phyloP scores from a whole-genome alignment of 177 flowering plant species.

The Vitis hybrid region DNA sequence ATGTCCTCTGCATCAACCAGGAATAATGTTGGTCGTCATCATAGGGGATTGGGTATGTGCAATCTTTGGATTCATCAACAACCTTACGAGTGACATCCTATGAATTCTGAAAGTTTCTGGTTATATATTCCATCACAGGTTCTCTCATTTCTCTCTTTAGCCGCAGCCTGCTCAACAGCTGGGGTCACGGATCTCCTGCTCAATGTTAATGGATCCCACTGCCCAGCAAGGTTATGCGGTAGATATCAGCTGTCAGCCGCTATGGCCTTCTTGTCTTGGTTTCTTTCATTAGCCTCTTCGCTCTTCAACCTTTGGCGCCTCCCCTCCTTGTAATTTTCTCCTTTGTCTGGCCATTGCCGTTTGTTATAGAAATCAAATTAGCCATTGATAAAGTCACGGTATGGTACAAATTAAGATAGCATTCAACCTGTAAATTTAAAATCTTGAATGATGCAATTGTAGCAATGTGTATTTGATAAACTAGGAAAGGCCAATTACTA shows the following conservation, averaged over 20 bases:
- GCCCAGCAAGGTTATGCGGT: conserved; percentile 49
- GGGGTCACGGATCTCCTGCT: conserved; percentile 53
- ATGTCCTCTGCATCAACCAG: conserved; percentile 44
- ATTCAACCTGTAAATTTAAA: too few species aligned
- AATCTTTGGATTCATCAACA: background rate
- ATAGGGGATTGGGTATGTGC: conserved; percentile 68
- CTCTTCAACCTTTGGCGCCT: conserved; percentile 79
- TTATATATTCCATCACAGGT: conserved; percentile 31
- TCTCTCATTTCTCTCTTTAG: conserved; percentile 58
- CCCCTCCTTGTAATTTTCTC: conserved; percentile 32
- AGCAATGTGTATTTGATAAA: too few species aligned
- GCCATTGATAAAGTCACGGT: too few species aligned
- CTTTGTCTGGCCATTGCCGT: background rate
- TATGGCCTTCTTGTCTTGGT: conserved; percentile 86
- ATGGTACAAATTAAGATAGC: too few species aligned
- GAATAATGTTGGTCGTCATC: conserved; percentile 39
- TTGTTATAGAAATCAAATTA: background rate
- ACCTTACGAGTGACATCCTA: background rate
- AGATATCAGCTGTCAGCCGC: conserved; percentile 74
- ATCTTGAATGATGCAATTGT: too few species aligned
- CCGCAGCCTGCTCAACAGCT: conserved; percentile 72
- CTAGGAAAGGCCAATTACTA: too few species aligned
- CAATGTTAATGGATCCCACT: conserved; percentile 28
- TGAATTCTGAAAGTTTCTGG: background rate
- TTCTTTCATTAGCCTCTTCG: conserved; percentile 53